These are phyloP conservation scores for Rhazya stricta DNA, from an alignment of 257 asterid species.

Conservation along the genomic window DNA sequence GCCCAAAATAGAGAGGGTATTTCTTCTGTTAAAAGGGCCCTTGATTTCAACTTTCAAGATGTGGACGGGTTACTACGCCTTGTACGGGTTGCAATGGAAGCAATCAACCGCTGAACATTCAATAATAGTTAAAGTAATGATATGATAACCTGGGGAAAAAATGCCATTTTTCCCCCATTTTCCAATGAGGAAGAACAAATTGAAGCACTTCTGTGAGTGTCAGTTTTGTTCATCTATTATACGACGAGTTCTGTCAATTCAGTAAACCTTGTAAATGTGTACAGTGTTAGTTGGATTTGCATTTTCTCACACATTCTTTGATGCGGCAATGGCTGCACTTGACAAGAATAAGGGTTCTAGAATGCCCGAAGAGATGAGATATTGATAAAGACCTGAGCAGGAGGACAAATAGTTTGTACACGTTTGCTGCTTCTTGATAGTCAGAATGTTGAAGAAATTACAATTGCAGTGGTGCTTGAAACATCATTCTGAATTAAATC, in stretches of 20 bases:
- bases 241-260: constrained; percentile 27
- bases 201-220: constrained; percentile 13
- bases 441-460: constrained; percentile 2
- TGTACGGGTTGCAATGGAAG: constrained; percentile 87
- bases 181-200: constrained; percentile 19
- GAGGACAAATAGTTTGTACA: neutral
- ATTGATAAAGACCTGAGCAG: neutral
- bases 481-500: neutral
- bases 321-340: constrained; percentile 13
- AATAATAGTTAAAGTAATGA: constrained; percentile 16
- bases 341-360: constrained; percentile 17
- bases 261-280: constrained; percentile 50
- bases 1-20: constrained; percentile 51
- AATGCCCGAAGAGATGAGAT: neutral
- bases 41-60: constrained; percentile 91
- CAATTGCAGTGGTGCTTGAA: constrained; percentile 1
- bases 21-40: constrained; percentile 63
- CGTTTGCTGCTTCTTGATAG: neutral
- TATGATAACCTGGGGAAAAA: constrained; percentile 20
- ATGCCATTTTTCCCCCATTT: constrained; percentile 21
- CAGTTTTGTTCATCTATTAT: constrained; percentile 15
- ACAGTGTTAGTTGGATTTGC: constrained; percentile 29
- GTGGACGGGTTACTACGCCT: constrained; percentile 73
- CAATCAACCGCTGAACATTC: constrained; percentile 47
- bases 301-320: constrained; percentile 15